These are phyloP conservation scores for Camelina sativa DNA, from an alignment of 345 rosid species.

Conservation along the genomic window DNA sequence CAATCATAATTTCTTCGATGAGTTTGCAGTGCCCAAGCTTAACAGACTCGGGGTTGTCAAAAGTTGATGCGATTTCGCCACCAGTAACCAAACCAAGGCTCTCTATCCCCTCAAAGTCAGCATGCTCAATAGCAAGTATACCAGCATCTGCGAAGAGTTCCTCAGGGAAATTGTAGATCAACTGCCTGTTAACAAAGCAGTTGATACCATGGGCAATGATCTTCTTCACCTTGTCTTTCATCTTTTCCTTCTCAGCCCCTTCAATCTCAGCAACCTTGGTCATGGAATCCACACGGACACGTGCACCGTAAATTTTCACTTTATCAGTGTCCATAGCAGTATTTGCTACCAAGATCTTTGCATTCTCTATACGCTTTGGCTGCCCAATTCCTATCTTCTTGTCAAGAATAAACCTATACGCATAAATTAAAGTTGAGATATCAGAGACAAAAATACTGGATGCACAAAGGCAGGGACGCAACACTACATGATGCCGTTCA, in stretches of 20 bases:
- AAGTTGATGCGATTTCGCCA: slow-evolving; percentile 96
- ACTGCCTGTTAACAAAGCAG: slow-evolving; percentile 97
- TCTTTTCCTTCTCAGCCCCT: slow-evolving; percentile 98
- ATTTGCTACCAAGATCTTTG: slow-evolving; percentile 94
- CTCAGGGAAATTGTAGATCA: slow-evolving; percentile 97
- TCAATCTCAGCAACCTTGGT: slow-evolving; percentile 95
- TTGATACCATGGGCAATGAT: slow-evolving; percentile 90
- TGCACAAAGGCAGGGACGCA: background rate
- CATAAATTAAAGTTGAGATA: slow-evolving; percentile 21
- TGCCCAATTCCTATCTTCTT: slow-evolving; percentile 98
- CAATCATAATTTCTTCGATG: slow-evolving; percentile 98
- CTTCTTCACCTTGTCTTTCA: slow-evolving; percentile 98
- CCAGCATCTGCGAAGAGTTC: slow-evolving; percentile 98
- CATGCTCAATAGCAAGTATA: slow-evolving; percentile 98
- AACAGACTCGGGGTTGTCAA: slow-evolving; percentile 98
- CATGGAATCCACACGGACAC: slow-evolving; percentile 99
- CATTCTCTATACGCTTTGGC: slow-evolving; percentile 95
- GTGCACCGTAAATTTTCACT: slow-evolving; percentile 98
- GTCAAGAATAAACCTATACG: slow-evolving; percentile 89
- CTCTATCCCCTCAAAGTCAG: slow-evolving; percentile 98
- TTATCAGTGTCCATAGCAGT: slow-evolving; percentile 99
- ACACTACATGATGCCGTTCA: background rate
- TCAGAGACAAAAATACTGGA: slow-evolving; percentile 2
- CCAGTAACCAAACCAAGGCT: slow-evolving; percentile 94
- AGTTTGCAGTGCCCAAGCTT: slow-evolving; percentile 95